Percentiles rank a stretch among this genome's conserved stretches.
phyloP scores from a whole-genome alignment of 208 protist species.

The Porcisia hertigi region DNA sequence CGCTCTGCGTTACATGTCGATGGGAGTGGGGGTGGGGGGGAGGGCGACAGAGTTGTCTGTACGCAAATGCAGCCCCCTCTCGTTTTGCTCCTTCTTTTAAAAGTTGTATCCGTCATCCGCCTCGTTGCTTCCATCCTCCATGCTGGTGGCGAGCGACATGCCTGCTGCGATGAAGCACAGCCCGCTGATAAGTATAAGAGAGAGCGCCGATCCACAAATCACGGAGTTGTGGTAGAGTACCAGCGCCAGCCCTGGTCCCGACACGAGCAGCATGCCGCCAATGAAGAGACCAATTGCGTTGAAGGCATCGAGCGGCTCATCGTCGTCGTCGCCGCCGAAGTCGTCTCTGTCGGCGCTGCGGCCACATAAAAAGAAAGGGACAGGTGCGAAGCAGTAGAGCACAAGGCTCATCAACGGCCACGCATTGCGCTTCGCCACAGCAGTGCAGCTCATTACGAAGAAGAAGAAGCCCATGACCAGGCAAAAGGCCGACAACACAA shows the following conservation, averaged over 20 bases:
- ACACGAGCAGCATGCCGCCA: constrained; percentile 52
- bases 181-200: constrained; percentile 46
- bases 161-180: constrained; percentile 26
- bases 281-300: constrained; percentile 63
- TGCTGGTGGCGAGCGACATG: constrained; percentile 2
- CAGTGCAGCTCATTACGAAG: constrained; percentile 60
- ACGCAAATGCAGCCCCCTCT: not conserved
- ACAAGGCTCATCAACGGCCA: constrained; percentile 60
- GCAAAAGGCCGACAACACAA: constrained; percentile 56
- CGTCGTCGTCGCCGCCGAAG: constrained; percentile 24
- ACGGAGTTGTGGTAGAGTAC: constrained; percentile 65
- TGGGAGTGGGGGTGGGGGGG: not conserved
- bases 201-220: constrained; percentile 46
- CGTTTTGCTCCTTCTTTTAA: constrained; percentile 7
- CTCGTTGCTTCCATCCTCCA: constrained; percentile 11
- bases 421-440: constrained; percentile 42
- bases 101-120: constrained; percentile 48
- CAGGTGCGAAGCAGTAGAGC: constrained; percentile 48
- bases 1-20: too few species aligned
- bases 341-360: constrained; percentile 12
- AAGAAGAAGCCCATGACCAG: constrained; percentile 60
- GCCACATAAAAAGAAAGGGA: constrained; percentile 70
- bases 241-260: constrained; percentile 54
- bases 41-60: not conserved
- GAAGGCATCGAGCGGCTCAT: constrained; percentile 33